phyloP scores from a whole-genome alignment of 2,329 filamentous ascomycete genomes.

The Raffaelea arxii region DNA sequence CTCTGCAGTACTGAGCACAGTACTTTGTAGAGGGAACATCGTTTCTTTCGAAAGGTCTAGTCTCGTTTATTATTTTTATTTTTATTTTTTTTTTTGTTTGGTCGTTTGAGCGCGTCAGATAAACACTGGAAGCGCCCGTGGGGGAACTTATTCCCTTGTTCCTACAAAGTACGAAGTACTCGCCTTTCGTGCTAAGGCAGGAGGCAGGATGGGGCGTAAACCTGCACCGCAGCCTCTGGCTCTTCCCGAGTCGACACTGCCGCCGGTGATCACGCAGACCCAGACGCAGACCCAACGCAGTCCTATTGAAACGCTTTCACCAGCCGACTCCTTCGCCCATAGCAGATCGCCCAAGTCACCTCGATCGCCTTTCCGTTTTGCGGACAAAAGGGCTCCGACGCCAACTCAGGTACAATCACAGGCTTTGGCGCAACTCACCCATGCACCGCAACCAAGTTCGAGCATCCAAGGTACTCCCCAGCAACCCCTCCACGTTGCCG shows the following conservation, averaged over 20 bases:
- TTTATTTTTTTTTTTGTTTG: too few species aligned
- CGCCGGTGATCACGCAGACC: too few species aligned
- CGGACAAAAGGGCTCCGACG: constrained; percentile 21
- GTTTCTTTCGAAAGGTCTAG: too few species aligned
- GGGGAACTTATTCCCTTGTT: background rate
- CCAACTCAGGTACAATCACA: constrained; percentile 3
- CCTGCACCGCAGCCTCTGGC: constrained; percentile 48
- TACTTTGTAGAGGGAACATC: too few species aligned
- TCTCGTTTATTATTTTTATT: too few species aligned
- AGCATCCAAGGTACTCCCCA: too few species aligned
- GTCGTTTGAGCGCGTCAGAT: too few species aligned
- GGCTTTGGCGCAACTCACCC: constrained; percentile 1
- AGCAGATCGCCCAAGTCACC: constrained; percentile 32
- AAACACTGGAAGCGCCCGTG: background rate
- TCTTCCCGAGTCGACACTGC: constrained; percentile 31
- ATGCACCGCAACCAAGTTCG: constrained; percentile 6
- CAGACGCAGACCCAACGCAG: constrained; percentile 25
- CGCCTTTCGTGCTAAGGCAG: too few species aligned
- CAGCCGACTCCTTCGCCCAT: constrained; percentile 22
- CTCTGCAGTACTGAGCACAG: too few species aligned
- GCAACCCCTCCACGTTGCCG: constrained; percentile 21
- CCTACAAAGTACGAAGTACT: background rate
- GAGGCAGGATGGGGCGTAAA: constrained; percentile 44
- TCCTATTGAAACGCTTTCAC: constrained; percentile 23
- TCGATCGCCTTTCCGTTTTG: constrained; percentile 34